phyloP scores from a whole-genome alignment of 352 stramenopile species.

The Globisporangium camurandrum region DNA sequence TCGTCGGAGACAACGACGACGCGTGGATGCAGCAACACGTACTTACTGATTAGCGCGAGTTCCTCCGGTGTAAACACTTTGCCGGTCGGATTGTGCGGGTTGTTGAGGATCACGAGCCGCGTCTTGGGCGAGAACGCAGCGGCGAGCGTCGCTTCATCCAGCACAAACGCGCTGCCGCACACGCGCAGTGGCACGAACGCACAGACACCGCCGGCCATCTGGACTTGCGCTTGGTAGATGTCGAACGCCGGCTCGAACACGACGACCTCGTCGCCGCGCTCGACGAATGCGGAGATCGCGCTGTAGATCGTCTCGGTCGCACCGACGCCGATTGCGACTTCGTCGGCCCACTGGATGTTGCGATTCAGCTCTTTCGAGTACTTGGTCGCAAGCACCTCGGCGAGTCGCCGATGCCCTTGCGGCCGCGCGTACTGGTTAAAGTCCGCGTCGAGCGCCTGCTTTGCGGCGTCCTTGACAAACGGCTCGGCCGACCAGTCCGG shows the following conservation, averaged over 20 bases:
- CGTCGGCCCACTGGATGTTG: conserved; percentile 83
- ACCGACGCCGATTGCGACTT: conserved; percentile 93
- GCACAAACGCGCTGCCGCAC: conserved; percentile 45
- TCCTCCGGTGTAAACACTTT: conserved; percentile 95
- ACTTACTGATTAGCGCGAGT: conserved; percentile 90
- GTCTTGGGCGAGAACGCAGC: conserved; percentile 88
- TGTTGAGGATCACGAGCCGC: conserved; percentile 95
- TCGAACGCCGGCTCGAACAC: conserved; percentile 97
- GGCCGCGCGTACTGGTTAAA: conserved; percentile 92
- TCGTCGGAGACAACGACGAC: conserved; percentile 96
- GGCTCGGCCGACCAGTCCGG: conserved; percentile 90
- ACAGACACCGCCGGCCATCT: conserved; percentile 78
- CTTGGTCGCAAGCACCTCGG: conserved; percentile 80
- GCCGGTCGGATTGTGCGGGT: conserved; percentile 97
- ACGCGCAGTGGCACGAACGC: conserved; percentile 81
- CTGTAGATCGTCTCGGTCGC: conserved; percentile 94
- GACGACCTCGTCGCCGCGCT: conserved; percentile 94
- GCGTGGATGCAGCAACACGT: conserved; percentile 74
- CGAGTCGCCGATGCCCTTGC: conserved; percentile 82
- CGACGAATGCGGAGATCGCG: conserved; percentile 87
- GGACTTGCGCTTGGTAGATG: conserved; percentile 89
- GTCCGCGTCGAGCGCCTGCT: conserved; percentile 89
- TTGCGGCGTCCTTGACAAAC: conserved; percentile 92
- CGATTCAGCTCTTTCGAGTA: conserved; percentile 85
- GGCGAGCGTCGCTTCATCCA: conserved; percentile 85